Base-by-base conservation (phyloP, 2,329 filamentous ascomycete species). In the Aspergillus tamarii region DNA sequence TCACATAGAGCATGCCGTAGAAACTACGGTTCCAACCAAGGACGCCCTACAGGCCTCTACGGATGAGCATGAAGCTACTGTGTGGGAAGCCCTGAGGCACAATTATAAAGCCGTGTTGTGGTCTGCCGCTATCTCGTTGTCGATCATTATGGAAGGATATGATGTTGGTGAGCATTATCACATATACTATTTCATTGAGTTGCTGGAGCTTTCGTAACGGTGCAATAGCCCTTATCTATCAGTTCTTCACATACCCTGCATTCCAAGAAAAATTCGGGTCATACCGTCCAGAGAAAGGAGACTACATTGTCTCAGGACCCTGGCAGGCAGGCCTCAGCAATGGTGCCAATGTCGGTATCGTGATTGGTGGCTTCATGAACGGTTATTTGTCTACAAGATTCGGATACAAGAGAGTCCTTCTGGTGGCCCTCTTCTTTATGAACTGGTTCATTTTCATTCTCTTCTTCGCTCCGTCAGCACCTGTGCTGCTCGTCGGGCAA, bases 391-490 rank as follows among this genome's bases (percentile, higher is more conserved):
- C 69, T 6, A 72, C 73, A 7, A 59, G 64, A 54, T 75, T 67
- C 64, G 84, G 84, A 1, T 81, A 84, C 57, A 78, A 81, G 52
- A 75, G 73, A 59, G 80, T 83, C 0, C 76, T 84, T 68, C 79
- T 85, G 50, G 63, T 68, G 36, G 76, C 76, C 4, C 75, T 85
- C n/a, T 72, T 74, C 23, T 77, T 76, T 64, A 70, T 85, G 36
- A 71, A 74, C 7, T 77, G 69, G 11, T 82, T 82, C 66, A 80
- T 85, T 68, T 85, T 84, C 67, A 75, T 85, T 62, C 75, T 78
- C 36, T 83, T 85, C 74, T 85, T 85, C 59, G 81, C 83, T 0
- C 77, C 77, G 9, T 81, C 76, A 26, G 75, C 82, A 8, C 72
- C 78, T 32, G 75, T 81, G 16, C 72, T 84, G 39, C 72, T 84